Percentiles rank a stretch among this genome's conserved stretches.
phyloP scores from a whole-genome alignment of 352 stramenopile genomes.

The Globisporangium recalcitrans region DNA sequence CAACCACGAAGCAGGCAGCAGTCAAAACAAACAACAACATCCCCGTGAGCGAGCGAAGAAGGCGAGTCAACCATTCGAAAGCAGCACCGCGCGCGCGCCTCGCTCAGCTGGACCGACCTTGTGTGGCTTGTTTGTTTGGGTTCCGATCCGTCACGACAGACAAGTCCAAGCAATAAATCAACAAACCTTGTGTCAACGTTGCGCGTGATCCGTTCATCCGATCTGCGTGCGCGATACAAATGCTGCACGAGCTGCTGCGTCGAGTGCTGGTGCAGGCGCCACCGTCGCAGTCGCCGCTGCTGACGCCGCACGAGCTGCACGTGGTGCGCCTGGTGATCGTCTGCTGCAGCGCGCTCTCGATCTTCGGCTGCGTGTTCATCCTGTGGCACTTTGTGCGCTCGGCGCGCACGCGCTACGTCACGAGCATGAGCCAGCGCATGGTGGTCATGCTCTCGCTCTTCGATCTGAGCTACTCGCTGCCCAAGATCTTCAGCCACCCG shows the following conservation, averaged over 20 bases:
- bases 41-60: neutral
- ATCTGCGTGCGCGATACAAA: neutral
- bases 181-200: no score
- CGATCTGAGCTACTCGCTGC: slow-evolving; percentile 43
- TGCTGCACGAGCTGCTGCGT: slow-evolving; percentile 13
- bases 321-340: slow-evolving; percentile 33
- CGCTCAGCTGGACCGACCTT: neutral
- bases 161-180: neutral
- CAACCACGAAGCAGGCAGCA: neutral
- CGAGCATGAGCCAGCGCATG: slow-evolving; percentile 66
- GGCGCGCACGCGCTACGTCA: slow-evolving; percentile 15
- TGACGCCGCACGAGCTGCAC: slow-evolving; percentile 27
- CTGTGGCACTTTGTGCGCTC: slow-evolving; percentile 39
- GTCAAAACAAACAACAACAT: neutral
- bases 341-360: slow-evolving; percentile 34
- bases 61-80: neutral
- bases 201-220: neutral
- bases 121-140: neutral
- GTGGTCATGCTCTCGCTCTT: slow-evolving; percentile 62
- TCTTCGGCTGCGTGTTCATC: slow-evolving; percentile 43
- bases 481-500: slow-evolving; percentile 46
- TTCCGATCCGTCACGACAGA: neutral
- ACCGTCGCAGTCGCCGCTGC: neutral
- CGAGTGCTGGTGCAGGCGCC: slow-evolving; percentile 4
- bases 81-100: neutral